A percentile compares a stretch with the other conserved stretches of the same genome.
These are phyloP conservation scores for Schizochytrium sp. DNA, from an alignment of 108 stramenopile genomes.

Conservation along the genomic window DNA sequence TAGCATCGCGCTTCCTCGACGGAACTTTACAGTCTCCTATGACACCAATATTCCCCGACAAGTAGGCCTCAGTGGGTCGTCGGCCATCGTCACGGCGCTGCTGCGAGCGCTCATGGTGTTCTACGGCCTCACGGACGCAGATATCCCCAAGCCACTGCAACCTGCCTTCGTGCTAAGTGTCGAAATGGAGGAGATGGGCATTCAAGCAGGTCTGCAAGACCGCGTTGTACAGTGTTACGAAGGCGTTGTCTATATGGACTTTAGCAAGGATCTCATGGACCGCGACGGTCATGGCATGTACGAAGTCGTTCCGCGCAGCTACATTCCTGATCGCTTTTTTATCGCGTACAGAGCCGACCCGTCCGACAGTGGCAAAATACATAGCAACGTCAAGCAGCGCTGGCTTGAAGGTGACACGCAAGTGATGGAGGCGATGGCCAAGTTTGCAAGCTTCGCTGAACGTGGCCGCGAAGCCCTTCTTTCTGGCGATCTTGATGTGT, in stretches of 20 bases:
- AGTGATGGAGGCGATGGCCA: neutral
- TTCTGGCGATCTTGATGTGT: neutral
- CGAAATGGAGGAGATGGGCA: constrained; percentile 33
- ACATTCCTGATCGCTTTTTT: constrained; percentile 11
- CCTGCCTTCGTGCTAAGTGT: constrained; percentile 23
- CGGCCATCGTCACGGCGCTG: constrained; percentile 32
- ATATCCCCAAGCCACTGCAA: neutral
- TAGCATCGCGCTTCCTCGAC: neutral
- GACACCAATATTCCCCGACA: constrained; percentile 35
- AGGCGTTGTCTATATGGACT: constrained; percentile 38
- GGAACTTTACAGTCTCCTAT: constrained; percentile 1
- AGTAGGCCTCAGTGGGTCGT: constrained; percentile 30
- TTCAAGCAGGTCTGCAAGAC: constrained; percentile 38
- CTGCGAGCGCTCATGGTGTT: constrained; percentile 20
- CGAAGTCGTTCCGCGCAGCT: neutral
- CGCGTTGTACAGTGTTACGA: constrained; percentile 37
- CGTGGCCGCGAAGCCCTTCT: neutral
- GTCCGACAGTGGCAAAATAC: constrained; percentile 26
- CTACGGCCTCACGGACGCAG: neutral
- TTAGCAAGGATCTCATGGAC: neutral
- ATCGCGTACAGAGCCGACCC: constrained; percentile 24
- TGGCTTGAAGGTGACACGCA: constrained; percentile 12
- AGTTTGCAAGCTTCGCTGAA: neutral
- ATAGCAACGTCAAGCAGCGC: constrained; percentile 24
- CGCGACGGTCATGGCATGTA: constrained; percentile 8